These are phyloP conservation scores for Xylariaceae sp. DNA, from an alignment of 2,329 filamentous ascomycete species.

Conservation along the genomic window DNA sequence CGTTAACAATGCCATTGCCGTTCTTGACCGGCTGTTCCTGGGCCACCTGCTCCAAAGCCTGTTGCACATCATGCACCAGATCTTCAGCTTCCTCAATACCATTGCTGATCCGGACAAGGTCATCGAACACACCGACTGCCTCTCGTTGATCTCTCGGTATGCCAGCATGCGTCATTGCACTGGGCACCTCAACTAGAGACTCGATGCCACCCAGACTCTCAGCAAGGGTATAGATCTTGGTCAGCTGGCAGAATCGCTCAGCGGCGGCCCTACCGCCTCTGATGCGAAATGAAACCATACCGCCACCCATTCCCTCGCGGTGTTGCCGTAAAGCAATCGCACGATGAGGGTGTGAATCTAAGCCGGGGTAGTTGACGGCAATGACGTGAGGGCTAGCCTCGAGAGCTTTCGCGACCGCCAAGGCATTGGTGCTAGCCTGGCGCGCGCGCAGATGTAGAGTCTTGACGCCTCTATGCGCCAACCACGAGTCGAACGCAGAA, in stretches of 20 bases:
- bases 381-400: slow-evolving; percentile 78
- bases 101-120: slow-evolving; percentile 88
- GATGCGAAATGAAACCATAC: slow-evolving; percentile 97
- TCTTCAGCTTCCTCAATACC: slow-evolving; percentile 90
- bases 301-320: slow-evolving; percentile 88
- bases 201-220: slow-evolving; percentile 92
- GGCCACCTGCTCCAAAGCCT: slow-evolving; percentile 76
- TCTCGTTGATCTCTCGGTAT: slow-evolving; percentile 89
- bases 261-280: slow-evolving; percentile 80
- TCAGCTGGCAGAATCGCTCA: slow-evolving; percentile 86
- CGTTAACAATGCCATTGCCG: slow-evolving; percentile 18
- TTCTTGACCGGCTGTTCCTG: slow-evolving; percentile 12
- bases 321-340: slow-evolving; percentile 86
- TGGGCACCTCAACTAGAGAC: slow-evolving; percentile 85
- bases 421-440: slow-evolving; percentile 79
- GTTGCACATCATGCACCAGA: slow-evolving; percentile 73
- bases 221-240: slow-evolving; percentile 86
- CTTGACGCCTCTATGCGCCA: slow-evolving; percentile 94
- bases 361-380: slow-evolving; percentile 91
- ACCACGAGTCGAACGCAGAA: slow-evolving; percentile 94
- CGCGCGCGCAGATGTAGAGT: slow-evolving; percentile 89
- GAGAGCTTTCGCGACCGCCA: slow-evolving; percentile 69
- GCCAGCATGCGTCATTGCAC: slow-evolving; percentile 94
- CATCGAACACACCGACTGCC: slow-evolving; percentile 89
- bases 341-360: slow-evolving; percentile 82